Base-by-base conservation (phyloP, 257 asterid species). In the Plantago major region DNA sequence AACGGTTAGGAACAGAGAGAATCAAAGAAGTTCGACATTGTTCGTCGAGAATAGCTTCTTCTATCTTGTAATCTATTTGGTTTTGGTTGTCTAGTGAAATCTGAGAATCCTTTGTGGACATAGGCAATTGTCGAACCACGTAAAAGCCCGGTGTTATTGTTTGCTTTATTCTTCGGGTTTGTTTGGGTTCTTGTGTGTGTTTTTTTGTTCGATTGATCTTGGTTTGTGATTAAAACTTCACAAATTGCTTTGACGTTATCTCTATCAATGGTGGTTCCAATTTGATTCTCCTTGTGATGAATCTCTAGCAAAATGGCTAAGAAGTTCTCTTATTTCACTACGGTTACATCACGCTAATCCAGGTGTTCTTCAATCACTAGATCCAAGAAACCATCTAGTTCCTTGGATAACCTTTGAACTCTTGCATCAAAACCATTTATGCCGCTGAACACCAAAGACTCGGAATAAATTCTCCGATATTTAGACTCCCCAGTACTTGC, bases 401-500 rank as follows among this genome's bases (percentile, higher is more conserved):
- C 78, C n/a, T 44, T 65, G 0, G 74, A 84, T 46, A 69, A 69
- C 61, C 22, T 71, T 1, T 75, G 79, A 9, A 72, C 75, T 66
- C 67, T 70, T 0, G 46, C 55, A 33, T 73, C 51, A 7, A 73
- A 73, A 19, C 91, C 95, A 58, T 19, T 85, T 5, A 85, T 22
- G 2, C 43, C 46, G 54, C 67, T 66, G 46, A 81, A 45, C 88
- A 85, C 22, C 61, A 30, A 50, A 83, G 88, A 55, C 81, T 74
- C 3, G 86, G 86, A 46, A 82, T 62, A 28, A 65, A 78, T 8
- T 76, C 81, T 11, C 86, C 90, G 1, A 85, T 12, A n/a, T 30
- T 46, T 2, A 65, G 1, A 45, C 56, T 58, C 0, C 89, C 85
- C 63, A 81, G 0, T 2, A 85, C 48, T 38, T 65, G 62, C 54